Conservation (phyloP, 1,284 basidiomycete genomes). For the Vanrija humicola region DNA sequence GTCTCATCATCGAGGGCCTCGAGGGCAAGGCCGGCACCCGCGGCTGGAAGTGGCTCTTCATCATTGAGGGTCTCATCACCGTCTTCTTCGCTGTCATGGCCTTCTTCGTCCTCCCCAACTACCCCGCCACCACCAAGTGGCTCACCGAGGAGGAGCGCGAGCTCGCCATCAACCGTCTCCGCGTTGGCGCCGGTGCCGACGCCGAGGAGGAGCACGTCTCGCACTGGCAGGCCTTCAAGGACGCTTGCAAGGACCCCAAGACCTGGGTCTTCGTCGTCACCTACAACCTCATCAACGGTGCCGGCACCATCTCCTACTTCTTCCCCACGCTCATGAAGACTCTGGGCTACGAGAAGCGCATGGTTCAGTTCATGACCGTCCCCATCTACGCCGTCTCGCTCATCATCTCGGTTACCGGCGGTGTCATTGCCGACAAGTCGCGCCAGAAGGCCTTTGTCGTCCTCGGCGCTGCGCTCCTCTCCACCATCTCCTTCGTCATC, state of each 20-base stretch:
- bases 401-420: slow-evolving; percentile 36
- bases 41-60: slow-evolving; percentile 45
- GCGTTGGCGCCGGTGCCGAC: slow-evolving; percentile 24
- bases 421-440: slow-evolving; percentile 42
- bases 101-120: slow-evolving; percentile 47
- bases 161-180: slow-evolving; percentile 17
- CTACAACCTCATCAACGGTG: slow-evolving; percentile 43
- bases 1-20: slow-evolving; percentile 35
- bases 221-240: slow-evolving; percentile 25
- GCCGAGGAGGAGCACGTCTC: slow-evolving; percentile 18
- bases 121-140: slow-evolving; percentile 43
- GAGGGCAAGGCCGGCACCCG: slow-evolving; percentile 27
- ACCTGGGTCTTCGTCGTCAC: slow-evolving; percentile 29
- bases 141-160: slow-evolving; percentile 32
- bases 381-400: slow-evolving; percentile 50
- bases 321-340: slow-evolving; percentile 45
- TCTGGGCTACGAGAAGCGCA: slow-evolving; percentile 41
- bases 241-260: slow-evolving; percentile 32
- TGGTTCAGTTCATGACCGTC: slow-evolving; percentile 49
- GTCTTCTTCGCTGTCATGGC: slow-evolving; percentile 33
- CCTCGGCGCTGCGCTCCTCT: slow-evolving; percentile 24
- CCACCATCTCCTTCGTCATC: slow-evolving; percentile 40
- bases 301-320: slow-evolving; percentile 49
- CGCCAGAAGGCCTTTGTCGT: slow-evolving; percentile 44
- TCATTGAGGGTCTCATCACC: slow-evolving; percentile 45